Base-by-base conservation (phyloP, 164 flowering plant genomes). In the Vitis riparia region DNA sequence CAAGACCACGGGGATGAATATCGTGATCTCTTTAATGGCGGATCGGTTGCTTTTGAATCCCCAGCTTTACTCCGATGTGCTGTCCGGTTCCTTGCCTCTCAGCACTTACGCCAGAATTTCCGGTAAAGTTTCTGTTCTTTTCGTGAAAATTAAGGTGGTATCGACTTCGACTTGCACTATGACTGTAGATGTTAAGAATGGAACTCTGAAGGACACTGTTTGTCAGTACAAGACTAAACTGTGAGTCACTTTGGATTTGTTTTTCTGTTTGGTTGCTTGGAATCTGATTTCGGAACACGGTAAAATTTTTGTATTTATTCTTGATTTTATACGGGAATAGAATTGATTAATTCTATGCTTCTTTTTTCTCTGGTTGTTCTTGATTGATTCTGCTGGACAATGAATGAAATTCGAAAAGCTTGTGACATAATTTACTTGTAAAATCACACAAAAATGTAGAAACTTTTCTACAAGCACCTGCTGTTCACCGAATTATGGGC, bases 101-200 rank as follows among this genome's bases (percentile, higher is more conserved):
- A 77, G 69, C 66, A 68, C 82, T 15, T 59, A 13, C 37, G 53
- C 69, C 11, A 77, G 53, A 48, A 63, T 87, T 9, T 57, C 88
- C 3, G 96, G 94, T 1, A 85, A 76, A 51, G 93, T 88, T 30
- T 62, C n/a, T 0, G 62, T 37, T 92, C n/a, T 11, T 87, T 0
- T 84, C 11, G 82, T 93, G 72, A 81, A 79, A 55, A 65, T 89
- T 65, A 87, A 82, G 15, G 76, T 90, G 8, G 80, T 71, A 3
- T 75, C 93, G 0, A 72, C 79, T 30, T 65, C 88, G 5, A 77
- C 83, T 5, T 94, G 98, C 27, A 84, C 85, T 74, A 2, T 92
- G n/a, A 64, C 29, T 2, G 27, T 94, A 2, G 57, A 69, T 71
- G 62, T 89, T 14, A 12, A 66, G 3, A 81, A 75, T 53, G 60